Conservation (phyloP, 352 stramenopile species). For the Pythium diclinum region DNA sequence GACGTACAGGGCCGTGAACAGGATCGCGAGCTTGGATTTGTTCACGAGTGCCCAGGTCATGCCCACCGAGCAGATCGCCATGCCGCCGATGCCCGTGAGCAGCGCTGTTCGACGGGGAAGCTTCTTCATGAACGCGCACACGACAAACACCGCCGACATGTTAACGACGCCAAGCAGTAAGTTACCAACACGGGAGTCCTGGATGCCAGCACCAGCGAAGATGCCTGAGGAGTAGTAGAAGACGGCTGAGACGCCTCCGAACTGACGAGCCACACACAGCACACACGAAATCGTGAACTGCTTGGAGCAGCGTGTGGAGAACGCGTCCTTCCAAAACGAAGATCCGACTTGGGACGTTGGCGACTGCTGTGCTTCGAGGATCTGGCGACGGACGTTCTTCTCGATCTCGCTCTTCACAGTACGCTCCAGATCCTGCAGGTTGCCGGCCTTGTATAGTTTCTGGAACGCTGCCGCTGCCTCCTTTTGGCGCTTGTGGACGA, state of each 20-base stretch:
- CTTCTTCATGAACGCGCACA: slow-evolving; percentile 33
- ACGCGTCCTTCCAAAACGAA: slow-evolving; percentile 30
- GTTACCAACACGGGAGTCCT: slow-evolving; percentile 37
- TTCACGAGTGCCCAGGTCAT: slow-evolving; percentile 36
- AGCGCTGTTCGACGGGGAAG: slow-evolving; percentile 31
- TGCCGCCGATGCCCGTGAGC: slow-evolving; percentile 33
- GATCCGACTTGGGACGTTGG: slow-evolving; percentile 10
- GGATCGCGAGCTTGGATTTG: slow-evolving; percentile 26
- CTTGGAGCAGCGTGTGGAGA: slow-evolving; percentile 31
- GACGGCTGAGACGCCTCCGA: slow-evolving; percentile 36
- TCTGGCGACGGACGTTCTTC: slow-evolving; percentile 27
- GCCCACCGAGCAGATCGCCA: slow-evolving; percentile 33
- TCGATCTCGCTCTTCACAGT: slow-evolving; percentile 29
- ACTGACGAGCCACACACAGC: slow-evolving; percentile 35
- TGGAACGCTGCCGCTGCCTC: slow-evolving; percentile 32
- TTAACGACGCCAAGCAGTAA: slow-evolving; percentile 32
- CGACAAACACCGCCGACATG: slow-evolving; percentile 26
- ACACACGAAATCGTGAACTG: slow-evolving; percentile 39
- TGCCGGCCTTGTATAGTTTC: slow-evolving; percentile 32
- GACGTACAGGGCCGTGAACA: slow-evolving; percentile 34
- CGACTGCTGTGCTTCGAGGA: slow-evolving; percentile 19
- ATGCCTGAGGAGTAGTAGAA: slow-evolving; percentile 49
- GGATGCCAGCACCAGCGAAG: slow-evolving; percentile 36
- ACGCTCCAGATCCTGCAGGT: slow-evolving; percentile 35
- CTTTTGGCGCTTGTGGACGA: slow-evolving; percentile 24